Conservation (phyloP, 257 asterid species). For the Gentiana macrophylla region DNA sequence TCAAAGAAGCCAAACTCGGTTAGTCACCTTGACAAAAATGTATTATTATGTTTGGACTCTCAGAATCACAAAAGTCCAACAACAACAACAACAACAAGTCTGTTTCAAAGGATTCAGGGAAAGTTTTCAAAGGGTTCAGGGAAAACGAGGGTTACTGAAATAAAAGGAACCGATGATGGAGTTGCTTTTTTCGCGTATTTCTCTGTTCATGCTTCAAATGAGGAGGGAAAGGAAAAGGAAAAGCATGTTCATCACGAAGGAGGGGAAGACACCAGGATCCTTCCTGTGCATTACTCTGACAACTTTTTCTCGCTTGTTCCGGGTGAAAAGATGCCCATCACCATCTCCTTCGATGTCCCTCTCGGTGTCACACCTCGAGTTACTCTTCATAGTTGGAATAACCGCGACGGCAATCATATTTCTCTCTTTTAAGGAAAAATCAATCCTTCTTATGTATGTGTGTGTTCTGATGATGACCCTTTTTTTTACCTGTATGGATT, state of each 20-base stretch:
- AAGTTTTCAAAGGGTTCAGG: conserved; percentile 18
- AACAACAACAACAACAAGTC: conserved; percentile 20
- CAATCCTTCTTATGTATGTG: too few species aligned
- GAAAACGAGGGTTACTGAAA: conserved; percentile 26
- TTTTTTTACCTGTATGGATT: too few species aligned
- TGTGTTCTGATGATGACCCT: too few species aligned
- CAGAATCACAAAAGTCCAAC: conserved; percentile 1
- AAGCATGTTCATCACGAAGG: too few species aligned
- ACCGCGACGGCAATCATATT: conserved; percentile 25
- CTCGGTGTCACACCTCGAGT: conserved; percentile 48
- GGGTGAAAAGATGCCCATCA: conserved; percentile 61
- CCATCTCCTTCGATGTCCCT: conserved; percentile 65
- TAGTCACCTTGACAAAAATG: conserved; percentile 24
- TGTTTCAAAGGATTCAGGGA: conserved; percentile 30
- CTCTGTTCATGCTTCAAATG: conserved; percentile 55
- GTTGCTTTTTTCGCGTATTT: conserved; percentile 82
- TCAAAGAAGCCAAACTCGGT: conserved; percentile 45
- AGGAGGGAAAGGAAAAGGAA: conserved; percentile 15
- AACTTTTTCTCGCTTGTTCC: conserved; percentile 94
- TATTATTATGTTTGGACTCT: conserved; percentile 11
- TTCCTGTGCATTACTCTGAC: conserved; percentile 90
- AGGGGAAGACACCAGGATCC: conserved; percentile 57
- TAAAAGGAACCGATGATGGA: conserved; percentile 50
- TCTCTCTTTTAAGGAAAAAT: conserved; percentile 10
- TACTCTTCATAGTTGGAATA: conserved; percentile 64